Evolutionary conservation across 1,139 yeast species (phyloP).

Genomic region (Sporopachydermia cereana): DNA sequence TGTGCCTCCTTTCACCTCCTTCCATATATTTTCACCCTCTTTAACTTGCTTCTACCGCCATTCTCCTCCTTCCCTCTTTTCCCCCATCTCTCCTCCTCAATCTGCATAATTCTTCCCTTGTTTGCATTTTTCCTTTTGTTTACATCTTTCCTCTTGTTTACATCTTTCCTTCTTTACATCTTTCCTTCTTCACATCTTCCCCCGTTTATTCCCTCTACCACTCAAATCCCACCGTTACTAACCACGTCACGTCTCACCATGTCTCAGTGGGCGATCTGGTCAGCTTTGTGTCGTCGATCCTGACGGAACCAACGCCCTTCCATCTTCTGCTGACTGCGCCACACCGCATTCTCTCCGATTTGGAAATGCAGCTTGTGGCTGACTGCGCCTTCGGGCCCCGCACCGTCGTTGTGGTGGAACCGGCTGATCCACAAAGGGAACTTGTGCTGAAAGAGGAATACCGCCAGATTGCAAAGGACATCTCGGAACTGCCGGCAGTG

Average conservation of each 20-base stretch:
- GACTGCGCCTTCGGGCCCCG: constrained; percentile 20
- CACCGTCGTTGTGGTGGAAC: constrained; percentile 19
- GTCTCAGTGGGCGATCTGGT: constrained; percentile 18
- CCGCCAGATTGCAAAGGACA: constrained; percentile 15
- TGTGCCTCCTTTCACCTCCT: no score
- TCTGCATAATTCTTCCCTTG: no score
- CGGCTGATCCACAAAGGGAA: constrained; percentile 2
- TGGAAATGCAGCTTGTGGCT: constrained; percentile 12
- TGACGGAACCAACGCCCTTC: constrained; percentile 18
- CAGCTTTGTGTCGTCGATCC: constrained; percentile 17
- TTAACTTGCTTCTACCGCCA: no score
- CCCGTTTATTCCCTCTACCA: background rate
- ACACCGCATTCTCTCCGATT: constrained; percentile 14
- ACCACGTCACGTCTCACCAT: no score
- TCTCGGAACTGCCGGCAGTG: constrained; percentile 17
- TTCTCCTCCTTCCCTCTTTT: background rate
- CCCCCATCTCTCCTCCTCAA: background rate
- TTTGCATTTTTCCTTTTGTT: background rate
- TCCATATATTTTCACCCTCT: no score
- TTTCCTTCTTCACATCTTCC: background rate
- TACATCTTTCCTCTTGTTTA: background rate
- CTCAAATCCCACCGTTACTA: background rate
- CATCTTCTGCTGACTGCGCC: constrained; percentile 21
- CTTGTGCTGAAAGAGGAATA: constrained; percentile 12
- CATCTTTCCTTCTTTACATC: no score